Evolutionary conservation across 2,329 filamentous ascomycete species (phyloP), one percentile per base, ranked within the genome.

Genomic region (Xylaria polymorpha): DNA sequence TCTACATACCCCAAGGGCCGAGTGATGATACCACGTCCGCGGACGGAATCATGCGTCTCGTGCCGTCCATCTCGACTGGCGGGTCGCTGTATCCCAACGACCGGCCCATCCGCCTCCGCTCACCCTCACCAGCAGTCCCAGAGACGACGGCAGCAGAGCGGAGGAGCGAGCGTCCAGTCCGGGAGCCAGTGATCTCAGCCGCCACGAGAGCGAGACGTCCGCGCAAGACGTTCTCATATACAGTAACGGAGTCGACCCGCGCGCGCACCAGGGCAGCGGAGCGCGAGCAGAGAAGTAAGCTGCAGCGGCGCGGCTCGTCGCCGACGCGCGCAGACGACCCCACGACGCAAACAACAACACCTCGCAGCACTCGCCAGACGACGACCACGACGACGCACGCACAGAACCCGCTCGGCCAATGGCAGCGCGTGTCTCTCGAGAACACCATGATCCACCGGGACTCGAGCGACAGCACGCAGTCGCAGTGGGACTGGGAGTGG

Each of bases 41-140:
- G 1, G 73, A 76, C n/a, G 73, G 69, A 4, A 56, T 74, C 37
- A 15, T 76, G 25, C 64, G 66, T 2, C 67, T 68, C 22, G 50
- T 57, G 15, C 70, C 70, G n/a, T 67, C 70, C n/a, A 20, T 69
- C 10, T 67, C 70, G 0, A 41, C 22, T 3, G 68, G 58, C 46
- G 68, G 70, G 20, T 63, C 66, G n/a, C 20, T 72, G 5, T 25
- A 68, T n/a, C 57, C 56, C 7, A 63, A 56, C 35, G 66, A 71
- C 0, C 71, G 66, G 25, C 29, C 68, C 4, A 51, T 73, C 4
- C 70, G 66, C 6, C 51, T 73, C 15, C 68, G 65, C 20, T 70
- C 70, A 14, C 71, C 68, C 12, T 70, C 68, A 0, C 69, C 69
- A 1, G 62, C 51, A 8, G 5, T 20, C 6, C 59, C 60, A 12